Evolutionary conservation across 1,284 basidiomycete genomes (phyloP).

Genomic region (Austroboletus novae-zelandiae): DNA sequence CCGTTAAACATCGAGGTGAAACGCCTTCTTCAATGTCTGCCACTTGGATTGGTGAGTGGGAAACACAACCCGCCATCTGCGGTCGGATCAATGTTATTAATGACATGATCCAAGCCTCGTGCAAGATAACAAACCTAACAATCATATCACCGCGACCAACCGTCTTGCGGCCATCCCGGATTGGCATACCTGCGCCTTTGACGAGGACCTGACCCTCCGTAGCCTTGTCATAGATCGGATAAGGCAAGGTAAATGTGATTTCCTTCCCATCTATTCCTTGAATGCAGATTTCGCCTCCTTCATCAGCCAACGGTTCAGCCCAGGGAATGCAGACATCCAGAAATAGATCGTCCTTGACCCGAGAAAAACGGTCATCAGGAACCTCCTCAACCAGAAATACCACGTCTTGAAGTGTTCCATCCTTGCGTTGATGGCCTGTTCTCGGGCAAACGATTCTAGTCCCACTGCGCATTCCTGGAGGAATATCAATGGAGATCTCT

Average conservation of each 20-base stretch:
- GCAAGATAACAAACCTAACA: constrained; percentile 53
- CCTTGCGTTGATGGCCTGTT: constrained; percentile 74
- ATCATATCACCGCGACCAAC: constrained; percentile 77
- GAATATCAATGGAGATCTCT: constrained; percentile 71
- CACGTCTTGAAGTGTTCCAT: constrained; percentile 71
- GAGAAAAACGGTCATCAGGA: constrained; percentile 65
- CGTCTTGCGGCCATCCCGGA: constrained; percentile 60
- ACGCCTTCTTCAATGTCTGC: constrained; percentile 28
- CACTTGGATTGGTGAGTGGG: constrained; percentile 30
- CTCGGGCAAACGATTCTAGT: constrained; percentile 75
- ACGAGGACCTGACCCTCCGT: constrained; percentile 63
- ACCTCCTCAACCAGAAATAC: constrained; percentile 79
- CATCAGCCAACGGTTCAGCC: constrained; percentile 55
- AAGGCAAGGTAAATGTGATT: constrained; percentile 61
- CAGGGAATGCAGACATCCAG: constrained; percentile 69
- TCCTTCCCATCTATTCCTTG: constrained; percentile 71
- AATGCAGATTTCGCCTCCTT: constrained; percentile 52
- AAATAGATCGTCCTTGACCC: constrained; percentile 73
- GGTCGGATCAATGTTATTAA: constrained; percentile 5
- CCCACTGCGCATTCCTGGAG: constrained; percentile 70
- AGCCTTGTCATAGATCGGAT: constrained; percentile 57
- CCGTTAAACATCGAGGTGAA: constrained; percentile 28
- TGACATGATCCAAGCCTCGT: constrained; percentile 1
- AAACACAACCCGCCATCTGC: constrained; percentile 33
- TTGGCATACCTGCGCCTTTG: constrained; percentile 81